phyloP scores from a whole-genome alignment of 768 basidiomycete species.

The Sutorius australiensis region DNA sequence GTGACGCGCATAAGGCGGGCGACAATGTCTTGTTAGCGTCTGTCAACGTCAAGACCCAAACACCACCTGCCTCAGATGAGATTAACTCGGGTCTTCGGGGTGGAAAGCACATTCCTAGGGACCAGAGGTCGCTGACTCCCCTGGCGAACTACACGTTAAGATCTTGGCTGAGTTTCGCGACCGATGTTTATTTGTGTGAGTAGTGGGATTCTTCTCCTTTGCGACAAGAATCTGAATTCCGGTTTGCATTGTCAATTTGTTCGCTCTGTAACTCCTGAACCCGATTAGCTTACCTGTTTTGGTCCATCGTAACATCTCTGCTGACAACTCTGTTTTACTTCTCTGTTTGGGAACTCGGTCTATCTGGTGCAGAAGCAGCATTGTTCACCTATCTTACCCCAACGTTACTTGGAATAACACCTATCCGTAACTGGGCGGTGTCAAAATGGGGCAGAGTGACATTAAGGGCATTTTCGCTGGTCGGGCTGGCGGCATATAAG shows the following conservation, averaged over 20 bases:
- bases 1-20: neutral
- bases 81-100: neutral
- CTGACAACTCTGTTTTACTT: constrained; percentile 86
- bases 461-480: constrained; percentile 47
- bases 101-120: neutral
- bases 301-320: constrained; percentile 79
- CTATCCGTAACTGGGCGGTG: constrained; percentile 43
- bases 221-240: constrained; percentile 5
- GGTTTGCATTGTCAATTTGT: neutral
- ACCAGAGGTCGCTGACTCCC: neutral
- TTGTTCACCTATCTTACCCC: constrained; percentile 72
- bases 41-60: neutral
- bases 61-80: neutral
- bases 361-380: constrained; percentile 79
- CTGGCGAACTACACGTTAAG: constrained; percentile 1
- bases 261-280: neutral
- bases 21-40: neutral
- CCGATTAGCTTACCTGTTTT: constrained; percentile 66
- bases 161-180: constrained; percentile 32
- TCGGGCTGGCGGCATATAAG: constrained; percentile 52
- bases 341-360: constrained; percentile 85
- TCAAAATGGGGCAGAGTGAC: constrained; percentile 47
- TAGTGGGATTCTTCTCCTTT: neutral
- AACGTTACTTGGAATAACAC: constrained; percentile 47
- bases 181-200: constrained; percentile 58